Evolutionary conservation across 805 yeast genomes (phyloP).

Genomic region (Isabelozyma rhagii): DNA sequence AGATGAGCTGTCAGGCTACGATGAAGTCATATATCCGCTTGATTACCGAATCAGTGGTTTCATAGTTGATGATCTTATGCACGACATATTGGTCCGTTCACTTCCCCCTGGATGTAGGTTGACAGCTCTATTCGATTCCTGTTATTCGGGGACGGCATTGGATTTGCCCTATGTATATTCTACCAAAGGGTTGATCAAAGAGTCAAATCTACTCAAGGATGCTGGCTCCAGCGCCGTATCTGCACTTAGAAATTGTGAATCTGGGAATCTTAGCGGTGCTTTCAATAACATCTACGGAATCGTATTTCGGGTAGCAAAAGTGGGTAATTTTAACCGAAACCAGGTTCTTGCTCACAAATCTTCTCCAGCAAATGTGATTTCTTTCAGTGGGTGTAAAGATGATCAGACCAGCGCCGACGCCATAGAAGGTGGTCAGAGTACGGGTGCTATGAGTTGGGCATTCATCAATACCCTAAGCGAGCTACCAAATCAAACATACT

Average conservation of each 20-base stretch:
- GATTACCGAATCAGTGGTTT: constrained; percentile 31
- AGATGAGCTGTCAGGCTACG: constrained; percentile 35
- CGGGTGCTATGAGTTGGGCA: constrained; percentile 42
- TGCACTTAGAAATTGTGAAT: constrained; percentile 28
- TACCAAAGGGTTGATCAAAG: constrained; percentile 37
- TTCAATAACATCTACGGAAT: constrained; percentile 30
- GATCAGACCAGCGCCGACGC: constrained; percentile 43
- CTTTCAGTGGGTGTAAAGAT: constrained; percentile 37
- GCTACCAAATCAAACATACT: constrained; percentile 29
- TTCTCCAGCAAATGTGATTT: constrained; percentile 36
- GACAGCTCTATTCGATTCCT: constrained; percentile 37
- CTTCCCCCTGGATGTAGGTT: constrained; percentile 35
- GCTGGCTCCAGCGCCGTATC: constrained; percentile 30
- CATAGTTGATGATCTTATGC: constrained; percentile 38
- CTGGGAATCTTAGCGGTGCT: constrained; percentile 39
- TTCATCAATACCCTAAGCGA: constrained; percentile 26
- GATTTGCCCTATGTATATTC: constrained; percentile 39
- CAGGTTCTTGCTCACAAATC: constrained; percentile 26
- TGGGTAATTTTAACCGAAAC: constrained; percentile 16
- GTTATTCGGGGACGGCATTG: constrained; percentile 40
- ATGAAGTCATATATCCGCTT: constrained; percentile 35
- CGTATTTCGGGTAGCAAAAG: constrained; percentile 26
- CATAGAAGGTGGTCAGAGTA: constrained; percentile 27
- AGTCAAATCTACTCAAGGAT: constrained; percentile 33
- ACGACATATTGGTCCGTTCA: constrained; percentile 33